Evolutionary conservation across 1,284 basidiomycete species (phyloP).

Genomic region (Cutaneotrichosporon daszewskae): DNA sequence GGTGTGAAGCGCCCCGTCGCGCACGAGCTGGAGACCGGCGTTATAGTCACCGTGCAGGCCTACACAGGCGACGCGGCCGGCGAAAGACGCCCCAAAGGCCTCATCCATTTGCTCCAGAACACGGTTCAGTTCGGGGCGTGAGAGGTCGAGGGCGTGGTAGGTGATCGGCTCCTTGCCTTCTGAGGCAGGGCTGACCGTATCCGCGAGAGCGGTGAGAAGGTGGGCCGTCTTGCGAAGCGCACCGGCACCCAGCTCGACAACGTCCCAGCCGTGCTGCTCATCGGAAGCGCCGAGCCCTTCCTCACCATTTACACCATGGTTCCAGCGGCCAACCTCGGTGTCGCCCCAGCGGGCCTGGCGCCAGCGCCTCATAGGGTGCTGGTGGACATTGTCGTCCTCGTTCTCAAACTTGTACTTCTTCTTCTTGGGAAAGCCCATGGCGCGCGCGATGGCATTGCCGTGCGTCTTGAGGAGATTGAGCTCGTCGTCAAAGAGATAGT

Average conservation of each 20-base stretch:
- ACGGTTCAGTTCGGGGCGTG: conserved; percentile 75
- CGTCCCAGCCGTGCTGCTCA: conserved; percentile 51
- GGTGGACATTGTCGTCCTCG: conserved; percentile 1
- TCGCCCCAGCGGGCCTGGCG: conserved; percentile 51
- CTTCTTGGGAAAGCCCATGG: conserved; percentile 45
- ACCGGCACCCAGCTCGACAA: conserved; percentile 83
- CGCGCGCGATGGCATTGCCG: conserved; percentile 52
- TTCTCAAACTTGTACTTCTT: not conserved
- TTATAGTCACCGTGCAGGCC: conserved; percentile 89
- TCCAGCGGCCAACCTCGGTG: conserved; percentile 68
- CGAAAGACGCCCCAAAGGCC: conserved; percentile 60
- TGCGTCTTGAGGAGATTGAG: conserved; percentile 50
- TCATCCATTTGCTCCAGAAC: conserved; percentile 65
- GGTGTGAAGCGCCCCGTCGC: conserved; percentile 49
- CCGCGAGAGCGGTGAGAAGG: conserved; percentile 68
- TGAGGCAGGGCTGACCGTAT: conserved; percentile 24
- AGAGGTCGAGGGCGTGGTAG: conserved; percentile 92
- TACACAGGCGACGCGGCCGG: conserved; percentile 65
- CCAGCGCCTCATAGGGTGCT: conserved; percentile 29
- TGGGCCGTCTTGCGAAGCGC: conserved; percentile 85
- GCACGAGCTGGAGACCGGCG: conserved; percentile 59
- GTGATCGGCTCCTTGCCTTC: conserved; percentile 56
- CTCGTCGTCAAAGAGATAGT: conserved; percentile 72
- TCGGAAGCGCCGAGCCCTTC: conserved; percentile 45
- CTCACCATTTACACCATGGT: conserved; percentile 54